These are phyloP conservation scores for Butyriboletus appendiculatus DNA, from an alignment of 1,284 basidiomycete species.

Conservation along the genomic window DNA sequence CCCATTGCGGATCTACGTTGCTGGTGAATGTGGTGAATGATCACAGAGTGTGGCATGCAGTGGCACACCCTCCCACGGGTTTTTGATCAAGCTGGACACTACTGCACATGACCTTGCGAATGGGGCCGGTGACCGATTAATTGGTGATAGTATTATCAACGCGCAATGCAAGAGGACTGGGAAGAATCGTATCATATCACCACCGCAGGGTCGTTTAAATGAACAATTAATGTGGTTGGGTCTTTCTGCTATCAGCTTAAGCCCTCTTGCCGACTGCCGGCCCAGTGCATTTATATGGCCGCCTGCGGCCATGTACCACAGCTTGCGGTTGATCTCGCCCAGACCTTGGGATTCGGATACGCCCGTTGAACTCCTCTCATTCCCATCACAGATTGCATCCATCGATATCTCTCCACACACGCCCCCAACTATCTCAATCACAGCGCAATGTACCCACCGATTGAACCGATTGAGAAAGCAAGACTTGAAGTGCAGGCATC, in stretches of 20 bases:
- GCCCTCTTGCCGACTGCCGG: too few relatives aligned
- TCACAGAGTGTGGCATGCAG: neutral
- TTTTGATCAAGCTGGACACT: too few relatives aligned
- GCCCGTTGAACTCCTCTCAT: neutral
- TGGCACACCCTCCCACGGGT: neutral
- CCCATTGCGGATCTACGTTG: constrained; percentile 13
- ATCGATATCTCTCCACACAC: constrained; percentile 21
- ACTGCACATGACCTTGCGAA: too few relatives aligned
- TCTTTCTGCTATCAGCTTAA: too few relatives aligned
- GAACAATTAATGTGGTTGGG: too few relatives aligned
- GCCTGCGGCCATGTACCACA: neutral
- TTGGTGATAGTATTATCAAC: too few relatives aligned
- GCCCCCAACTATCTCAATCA: constrained; percentile 3
- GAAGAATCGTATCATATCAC: too few relatives aligned
- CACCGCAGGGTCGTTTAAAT: too few relatives aligned
- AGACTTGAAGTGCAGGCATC: constrained; percentile 65
- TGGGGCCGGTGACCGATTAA: too few relatives aligned
- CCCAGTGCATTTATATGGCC: too few relatives aligned
- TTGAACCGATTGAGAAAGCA: constrained; percentile 65
- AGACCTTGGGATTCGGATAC: constrained; percentile 13
- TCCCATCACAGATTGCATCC: constrained; percentile 16
- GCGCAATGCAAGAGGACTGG: too few relatives aligned
- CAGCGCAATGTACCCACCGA: constrained; percentile 55
- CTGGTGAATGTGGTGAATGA: neutral
- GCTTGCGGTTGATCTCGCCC: neutral